Conservation (phyloP, 305 asterid species). For the Fraxinus paxiana region DNA sequence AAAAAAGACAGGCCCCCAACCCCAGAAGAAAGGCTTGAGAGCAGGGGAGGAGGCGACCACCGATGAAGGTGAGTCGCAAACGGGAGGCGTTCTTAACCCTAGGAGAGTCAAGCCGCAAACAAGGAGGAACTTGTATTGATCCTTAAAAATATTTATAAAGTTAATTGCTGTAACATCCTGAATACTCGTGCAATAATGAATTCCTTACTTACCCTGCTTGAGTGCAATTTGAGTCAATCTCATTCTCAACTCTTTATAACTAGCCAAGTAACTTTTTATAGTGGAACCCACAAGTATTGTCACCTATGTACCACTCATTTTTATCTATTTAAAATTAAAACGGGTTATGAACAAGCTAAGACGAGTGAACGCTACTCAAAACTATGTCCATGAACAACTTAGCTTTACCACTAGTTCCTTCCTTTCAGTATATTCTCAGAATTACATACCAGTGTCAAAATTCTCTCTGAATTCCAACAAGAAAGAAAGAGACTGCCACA, state of each 20-base stretch:
- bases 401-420: conserved; percentile 5
- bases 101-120: no score
- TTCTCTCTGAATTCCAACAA: background rate
- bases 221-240: background rate
- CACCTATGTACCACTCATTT: no score
- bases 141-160: no score
- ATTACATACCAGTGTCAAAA: background rate
- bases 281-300: background rate
- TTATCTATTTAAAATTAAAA: no score
- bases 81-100: no score
- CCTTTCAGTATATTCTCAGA: background rate
- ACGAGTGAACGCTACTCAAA: background rate
- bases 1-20: no score
- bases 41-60: no score
- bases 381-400: background rate
- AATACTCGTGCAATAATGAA: background rate
- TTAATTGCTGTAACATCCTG: background rate
- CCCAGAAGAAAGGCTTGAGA: no score
- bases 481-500: background rate
- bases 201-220: background rate
- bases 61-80: no score
- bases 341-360: background rate
- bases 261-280: background rate
- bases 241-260: background rate
- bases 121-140: no score